Evolutionary conservation across 2,329 filamentous ascomycete genomes (phyloP), one percentile per base, ranked within the genome.

Genomic region (Aureobasidium sp.): DNA sequence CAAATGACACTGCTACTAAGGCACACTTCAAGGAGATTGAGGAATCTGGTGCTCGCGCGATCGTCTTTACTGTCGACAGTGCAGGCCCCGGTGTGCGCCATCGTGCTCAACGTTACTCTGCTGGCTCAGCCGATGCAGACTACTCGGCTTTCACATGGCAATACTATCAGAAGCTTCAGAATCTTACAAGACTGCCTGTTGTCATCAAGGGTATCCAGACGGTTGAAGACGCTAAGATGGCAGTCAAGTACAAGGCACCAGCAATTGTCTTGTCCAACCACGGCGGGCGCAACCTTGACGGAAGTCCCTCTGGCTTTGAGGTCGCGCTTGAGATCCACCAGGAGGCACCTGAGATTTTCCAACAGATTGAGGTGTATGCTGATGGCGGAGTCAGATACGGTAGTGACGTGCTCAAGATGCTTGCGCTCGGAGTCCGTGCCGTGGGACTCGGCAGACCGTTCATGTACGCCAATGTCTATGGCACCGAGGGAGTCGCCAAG

Each of bases 371-470:
- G 67, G 80, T 89, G 0, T 83, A 81, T 56, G 74, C 89, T 3
- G 86, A 89, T 64, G 85, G 85, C 0, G 86, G 86, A 0, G 78
- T 89, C 31, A 78, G 79, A 22, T 75, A 85, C 17, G 86, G 86
- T 0, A 83, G 83, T 0, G 86, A 89, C 68, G 81, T 89, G 3
- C 78, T 89, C 66, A 89, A 89, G 70, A 84, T 84, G 0, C 68
- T 89, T 11, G 86, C 84, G 56, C 73, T 89, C 0, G 86, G 86
- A 0, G 86, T 84, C 0, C 84, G 75, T 58, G 85, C 82, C 0
- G 85, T 77, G 0, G 85, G 85, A 0, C 73, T 89, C 11, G 86
- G 86, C 0, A 74, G 86, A 19, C 82, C 82, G 0, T 82, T 85
- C 59, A 66, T 88, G 45, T 87, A 80, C 67, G 80, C 81, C 1